Percentiles rank a stretch among this genome's conserved stretches.
These are phyloP conservation scores for Labyrinthula sp. DNA, from an alignment of 352 stramenopile genomes.

Conservation along the genomic window DNA sequence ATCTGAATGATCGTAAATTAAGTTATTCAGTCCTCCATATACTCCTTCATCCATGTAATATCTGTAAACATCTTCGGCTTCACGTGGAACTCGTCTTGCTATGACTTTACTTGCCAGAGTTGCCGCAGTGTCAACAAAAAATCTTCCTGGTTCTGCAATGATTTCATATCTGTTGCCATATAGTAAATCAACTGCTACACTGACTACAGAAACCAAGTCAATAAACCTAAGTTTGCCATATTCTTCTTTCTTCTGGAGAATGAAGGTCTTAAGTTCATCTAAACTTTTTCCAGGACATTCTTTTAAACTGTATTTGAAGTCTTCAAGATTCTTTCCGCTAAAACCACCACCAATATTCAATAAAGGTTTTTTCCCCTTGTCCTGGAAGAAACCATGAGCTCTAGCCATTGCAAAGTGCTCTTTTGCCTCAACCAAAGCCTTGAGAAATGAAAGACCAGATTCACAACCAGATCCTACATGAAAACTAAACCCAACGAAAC, in stretches of 20 bases:
- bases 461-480: conserved; percentile 78
- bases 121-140: conserved; percentile 70
- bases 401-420: conserved; percentile 67
- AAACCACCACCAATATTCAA: conserved; percentile 83
- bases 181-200: conserved; percentile 44
- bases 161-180: conserved; percentile 58
- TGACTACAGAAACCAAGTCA: conserved; percentile 48
- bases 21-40: conserved; percentile 86
- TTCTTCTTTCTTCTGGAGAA: conserved; percentile 41
- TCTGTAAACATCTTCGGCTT: too few species aligned
- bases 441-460: conserved; percentile 60
- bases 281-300: too few species aligned
- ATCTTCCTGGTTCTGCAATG: conserved; percentile 80
- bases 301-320: too few species aligned
- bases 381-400: conserved; percentile 50
- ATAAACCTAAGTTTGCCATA: conserved; percentile 54
- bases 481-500: conserved; percentile 77
- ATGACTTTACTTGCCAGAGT: conserved; percentile 72
- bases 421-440: conserved; percentile 57
- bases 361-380: too few species aligned
- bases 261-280: conserved; percentile 14
- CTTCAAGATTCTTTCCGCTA: too few species aligned
- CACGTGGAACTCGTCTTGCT: conserved; percentile 45
- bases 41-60: conserved; percentile 89
- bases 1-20: conserved; percentile 90